Conservation (phyloP, 306 rosid species). For the Quercus suber region DNA sequence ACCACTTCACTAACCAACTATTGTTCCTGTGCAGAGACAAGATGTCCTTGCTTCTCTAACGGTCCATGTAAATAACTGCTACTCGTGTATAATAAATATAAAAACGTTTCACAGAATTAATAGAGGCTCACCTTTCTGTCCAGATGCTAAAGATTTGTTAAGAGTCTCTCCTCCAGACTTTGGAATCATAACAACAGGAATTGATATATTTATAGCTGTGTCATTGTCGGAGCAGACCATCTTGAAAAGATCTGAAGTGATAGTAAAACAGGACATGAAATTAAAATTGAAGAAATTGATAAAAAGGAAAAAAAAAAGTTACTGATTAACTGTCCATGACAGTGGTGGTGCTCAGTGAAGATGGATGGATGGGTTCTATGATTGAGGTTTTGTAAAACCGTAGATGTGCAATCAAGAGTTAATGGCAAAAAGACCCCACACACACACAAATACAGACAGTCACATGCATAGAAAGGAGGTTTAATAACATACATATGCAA, state of each 20-base stretch:
- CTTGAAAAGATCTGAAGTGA: constrained; percentile 54
- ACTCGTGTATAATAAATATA: neutral
- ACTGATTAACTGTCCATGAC: neutral
- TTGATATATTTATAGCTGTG: constrained; percentile 43
- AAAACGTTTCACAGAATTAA: constrained; percentile 4
- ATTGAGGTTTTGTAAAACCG: too few relatives aligned
- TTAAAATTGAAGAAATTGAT: neutral
- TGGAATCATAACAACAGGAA: constrained; percentile 68
- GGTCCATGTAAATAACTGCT: neutral
- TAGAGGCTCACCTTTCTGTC: constrained; percentile 52
- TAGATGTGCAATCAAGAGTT: too few relatives aligned
- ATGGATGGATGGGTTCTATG: too few relatives aligned
- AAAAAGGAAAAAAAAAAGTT: neutral
- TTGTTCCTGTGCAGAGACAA: neutral
- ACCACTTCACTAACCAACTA: neutral
- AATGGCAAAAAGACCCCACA: too few relatives aligned
- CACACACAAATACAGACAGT: too few relatives aligned
- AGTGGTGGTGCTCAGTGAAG: too few relatives aligned
- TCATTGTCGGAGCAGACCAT: constrained; percentile 60
- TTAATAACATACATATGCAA: too few relatives aligned
- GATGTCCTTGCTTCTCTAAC: neutral
- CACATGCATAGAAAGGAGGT: too few relatives aligned
- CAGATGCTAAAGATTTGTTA: constrained; percentile 36
- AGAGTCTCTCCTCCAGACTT: constrained; percentile 59
- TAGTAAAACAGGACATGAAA: constrained; percentile 1